phyloP scores from a whole-genome alignment of 306 rosid genomes.

The Prunus padus region DNA sequence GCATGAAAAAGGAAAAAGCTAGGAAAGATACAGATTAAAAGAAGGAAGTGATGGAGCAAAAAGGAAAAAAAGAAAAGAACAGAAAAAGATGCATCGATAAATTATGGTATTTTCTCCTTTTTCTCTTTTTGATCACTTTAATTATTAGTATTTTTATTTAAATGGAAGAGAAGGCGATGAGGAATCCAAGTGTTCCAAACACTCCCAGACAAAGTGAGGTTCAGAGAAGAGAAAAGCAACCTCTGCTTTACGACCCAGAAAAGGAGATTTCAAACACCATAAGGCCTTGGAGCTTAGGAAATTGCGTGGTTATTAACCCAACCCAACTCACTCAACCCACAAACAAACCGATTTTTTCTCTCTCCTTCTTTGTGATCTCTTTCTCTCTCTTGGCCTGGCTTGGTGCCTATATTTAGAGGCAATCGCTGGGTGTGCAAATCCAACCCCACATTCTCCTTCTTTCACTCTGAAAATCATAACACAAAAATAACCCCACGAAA shows the following conservation, averaged over 20 bases:
- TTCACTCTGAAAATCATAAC: conserved; percentile 44
- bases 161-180: conserved; percentile 32
- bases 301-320: conserved; percentile 76
- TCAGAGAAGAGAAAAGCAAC: conserved; percentile 80
- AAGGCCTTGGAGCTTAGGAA: conserved; percentile 74
- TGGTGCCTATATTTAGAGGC: conserved; percentile 58
- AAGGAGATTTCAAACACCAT: conserved; percentile 88
- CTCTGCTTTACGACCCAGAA: conserved; percentile 90
- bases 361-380: background rate
- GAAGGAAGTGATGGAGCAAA: conserved; percentile 28
- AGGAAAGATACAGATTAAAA: conserved; percentile 12
- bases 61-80: background rate
- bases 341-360: background rate
- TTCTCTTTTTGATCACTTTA: conserved; percentile 24
- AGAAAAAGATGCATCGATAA: conserved; percentile 35
- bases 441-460: conserved; percentile 67
- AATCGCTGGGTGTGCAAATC: conserved; percentile 48
- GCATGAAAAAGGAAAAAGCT: conserved; percentile 13
- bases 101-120: conserved; percentile 33
- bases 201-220: conserved; percentile 82
- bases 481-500: conserved; percentile 24
- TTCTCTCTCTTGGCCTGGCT: conserved; percentile 7
- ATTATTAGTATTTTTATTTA: conserved; percentile 22
- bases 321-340: conserved; percentile 8
- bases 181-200: conserved; percentile 95